Percentiles rank a stretch among this genome's conserved stretches.
phyloP scores from a whole-genome alignment of 805 yeast genomes.

The Candida silvicultrix region DNA sequence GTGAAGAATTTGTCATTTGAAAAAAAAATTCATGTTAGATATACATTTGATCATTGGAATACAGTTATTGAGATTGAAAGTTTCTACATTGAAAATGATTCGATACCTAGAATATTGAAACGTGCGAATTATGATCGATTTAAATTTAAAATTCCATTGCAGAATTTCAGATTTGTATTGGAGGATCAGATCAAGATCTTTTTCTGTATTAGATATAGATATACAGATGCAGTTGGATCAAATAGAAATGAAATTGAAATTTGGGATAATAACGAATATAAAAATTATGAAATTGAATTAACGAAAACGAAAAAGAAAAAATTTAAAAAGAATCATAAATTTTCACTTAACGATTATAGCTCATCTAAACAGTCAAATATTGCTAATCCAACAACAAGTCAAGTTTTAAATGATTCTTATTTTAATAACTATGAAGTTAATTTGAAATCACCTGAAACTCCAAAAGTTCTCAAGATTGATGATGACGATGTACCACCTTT shows the following conservation, averaged over 20 bases:
- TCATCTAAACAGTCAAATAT: too few relatives aligned
- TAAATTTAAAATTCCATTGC: constrained; percentile 52
- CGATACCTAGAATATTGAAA: constrained; percentile 39
- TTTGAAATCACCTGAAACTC: constrained; percentile 23
- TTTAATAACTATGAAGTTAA: constrained; percentile 14
- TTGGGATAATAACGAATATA: constrained; percentile 72
- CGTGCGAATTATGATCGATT: constrained; percentile 62
- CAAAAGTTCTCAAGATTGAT: constrained; percentile 13
- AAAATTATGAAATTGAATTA: constrained; percentile 47
- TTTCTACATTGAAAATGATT: constrained; percentile 43
- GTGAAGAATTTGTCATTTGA: constrained; percentile 69
- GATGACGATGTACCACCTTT: constrained; percentile 4
- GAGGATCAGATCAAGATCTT: constrained; percentile 22
- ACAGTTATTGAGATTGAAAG: constrained; percentile 69
- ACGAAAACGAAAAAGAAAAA: constrained; percentile 7
- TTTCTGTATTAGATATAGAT: constrained; percentile 39
- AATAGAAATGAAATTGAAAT: constrained; percentile 48
- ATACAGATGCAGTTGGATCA: constrained; percentile 32
- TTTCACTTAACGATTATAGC: constrained; percentile 14
- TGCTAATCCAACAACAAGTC: too few relatives aligned
- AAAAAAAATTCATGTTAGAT: constrained; percentile 63
- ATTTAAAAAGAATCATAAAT: constrained; percentile 7
- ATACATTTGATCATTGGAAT: constrained; percentile 75
- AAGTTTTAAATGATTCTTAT: constrained; percentile 7
- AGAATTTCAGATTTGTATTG: constrained; percentile 18